Evolutionary conservation across 371 early-diverging fungal species (phyloP).

Genomic region (Mucor mucedo): DNA sequence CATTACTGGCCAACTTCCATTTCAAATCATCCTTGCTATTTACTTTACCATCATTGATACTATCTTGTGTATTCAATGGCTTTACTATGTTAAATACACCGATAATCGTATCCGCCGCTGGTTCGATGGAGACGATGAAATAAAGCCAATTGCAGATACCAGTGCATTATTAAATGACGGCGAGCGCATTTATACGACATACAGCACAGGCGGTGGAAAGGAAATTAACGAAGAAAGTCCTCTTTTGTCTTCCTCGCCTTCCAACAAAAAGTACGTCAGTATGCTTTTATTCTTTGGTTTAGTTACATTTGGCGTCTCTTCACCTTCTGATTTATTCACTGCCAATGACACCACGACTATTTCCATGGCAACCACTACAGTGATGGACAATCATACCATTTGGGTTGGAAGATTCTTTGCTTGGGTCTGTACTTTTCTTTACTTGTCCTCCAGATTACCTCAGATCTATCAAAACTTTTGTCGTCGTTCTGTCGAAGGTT

Average conservation of each 20-base stretch:
- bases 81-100: conserved; percentile 49
- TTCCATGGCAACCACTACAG: neutral
- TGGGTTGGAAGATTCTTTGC: conserved; percentile 68
- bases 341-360: neutral
- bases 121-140: conserved; percentile 33
- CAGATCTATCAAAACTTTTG: conserved; percentile 69
- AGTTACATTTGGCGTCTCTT: conserved; percentile 6
- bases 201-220: conserved; percentile 9
- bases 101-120: conserved; percentile 40
- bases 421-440: conserved; percentile 71
- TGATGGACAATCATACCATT: conserved; percentile 17
- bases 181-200: conserved; percentile 13
- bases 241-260: conserved; percentile 18
- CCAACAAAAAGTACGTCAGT: conserved; percentile 24
- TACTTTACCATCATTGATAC: conserved; percentile 51
- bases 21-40: conserved; percentile 62
- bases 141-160: conserved; percentile 3
- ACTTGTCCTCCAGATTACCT: conserved; percentile 70
- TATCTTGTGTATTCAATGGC: conserved; percentile 48
- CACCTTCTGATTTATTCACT: conserved; percentile 11
- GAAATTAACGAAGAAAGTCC: conserved; percentile 23
- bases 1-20: conserved; percentile 70
- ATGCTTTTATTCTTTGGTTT: conserved; percentile 26
- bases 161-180: neutral
- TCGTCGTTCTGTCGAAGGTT: conserved; percentile 67